Base-by-base conservation (phyloP, 352 stramenopile genomes). In the Phytophthora sansomeana region DNA sequence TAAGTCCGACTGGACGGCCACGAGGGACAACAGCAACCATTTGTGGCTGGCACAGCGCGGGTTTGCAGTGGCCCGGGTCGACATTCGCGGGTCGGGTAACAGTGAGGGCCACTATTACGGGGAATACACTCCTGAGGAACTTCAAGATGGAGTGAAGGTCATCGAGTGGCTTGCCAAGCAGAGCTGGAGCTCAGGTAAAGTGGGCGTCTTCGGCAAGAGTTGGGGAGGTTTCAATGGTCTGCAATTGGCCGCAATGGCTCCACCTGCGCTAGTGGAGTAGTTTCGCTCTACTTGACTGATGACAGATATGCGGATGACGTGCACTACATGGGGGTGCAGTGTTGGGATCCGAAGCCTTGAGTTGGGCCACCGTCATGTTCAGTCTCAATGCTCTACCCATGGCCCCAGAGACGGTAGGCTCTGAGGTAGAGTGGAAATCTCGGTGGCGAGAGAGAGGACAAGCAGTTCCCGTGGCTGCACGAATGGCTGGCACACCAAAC, bases 261-360 rank as follows among this genome's bases (percentile, higher is more conserved):
- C 75, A 1, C 65, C 75, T 6, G 75, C 75, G 44, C 75, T 83
- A 49, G 68, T 13, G 74, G 77, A 0, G 72, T 85, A 36, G 66
- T 83, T 8, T 85, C 77, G 44, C 72, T 85, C 36, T 83, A 85
- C 63, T 85, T 75, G 17, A 85, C 81, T 46, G 77, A 85, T 58
- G 77, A 85, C 64, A 75, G 77, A 7, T 83, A 83, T 48, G 72
- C 77, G 1, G 75, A 85, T 48, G 77, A 85, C 8, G 72, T 85
- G 33, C 77, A 85, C 63, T 85, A 83, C 62, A 74, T 80, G 68
- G 72, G 69, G 77, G 77, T 30, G 49, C 72, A 16, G 55, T 85
- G 29, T 56, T 85, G 30, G 77, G 74, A 19, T 83, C 77, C 6
- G 77, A 85, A 58, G 77, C 77, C 10, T 57, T 85, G 36, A 83